Evolutionary conservation across 1,139 yeast species (phyloP).

Genomic region (Debaryomyces singareniensis): DNA sequence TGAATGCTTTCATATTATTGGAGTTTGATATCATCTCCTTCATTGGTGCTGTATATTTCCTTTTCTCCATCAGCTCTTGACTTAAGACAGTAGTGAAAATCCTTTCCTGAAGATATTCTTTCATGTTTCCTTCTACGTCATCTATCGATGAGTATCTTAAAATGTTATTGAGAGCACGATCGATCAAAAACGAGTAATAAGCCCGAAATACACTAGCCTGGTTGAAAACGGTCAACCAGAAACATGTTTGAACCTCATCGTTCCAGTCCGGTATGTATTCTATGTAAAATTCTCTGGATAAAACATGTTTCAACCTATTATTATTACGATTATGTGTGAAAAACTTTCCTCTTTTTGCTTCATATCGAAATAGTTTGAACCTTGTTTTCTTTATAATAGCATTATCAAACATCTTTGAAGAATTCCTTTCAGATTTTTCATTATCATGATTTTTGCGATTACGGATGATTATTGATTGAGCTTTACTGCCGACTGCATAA

Average conservation of each 20-base stretch:
- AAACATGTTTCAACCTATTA: constrained; percentile 10
- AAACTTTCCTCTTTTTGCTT: no score
- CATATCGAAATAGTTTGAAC: no score
- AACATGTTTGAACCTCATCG: constrained; percentile 10
- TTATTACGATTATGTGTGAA: no score
- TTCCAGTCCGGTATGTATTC: constrained; percentile 25
- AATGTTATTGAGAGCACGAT: constrained; percentile 29
- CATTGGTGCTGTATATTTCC: neutral
- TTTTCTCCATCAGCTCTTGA: neutral
- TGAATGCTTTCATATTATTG: constrained; percentile 23
- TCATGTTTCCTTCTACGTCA: constrained; percentile 8
- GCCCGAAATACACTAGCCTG: constrained; percentile 20
- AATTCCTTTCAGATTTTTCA: no score
- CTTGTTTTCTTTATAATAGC: no score
- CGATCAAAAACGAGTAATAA: constrained; percentile 32
- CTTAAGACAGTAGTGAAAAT: neutral
- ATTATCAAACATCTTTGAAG: no score
- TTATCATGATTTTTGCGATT: no score
- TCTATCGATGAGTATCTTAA: constrained; percentile 22
- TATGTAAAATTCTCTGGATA: constrained; percentile 10
- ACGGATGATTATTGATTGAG: no score
- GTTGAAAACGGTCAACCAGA: constrained; percentile 27
- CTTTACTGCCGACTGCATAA: no score
- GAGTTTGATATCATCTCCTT: constrained; percentile 14
- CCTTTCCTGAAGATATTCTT: neutral